Evolutionary conservation across 306 rosid species (phyloP), one percentile per base, ranked within the genome.

Genomic region (Luffa aegyptiaca): DNA sequence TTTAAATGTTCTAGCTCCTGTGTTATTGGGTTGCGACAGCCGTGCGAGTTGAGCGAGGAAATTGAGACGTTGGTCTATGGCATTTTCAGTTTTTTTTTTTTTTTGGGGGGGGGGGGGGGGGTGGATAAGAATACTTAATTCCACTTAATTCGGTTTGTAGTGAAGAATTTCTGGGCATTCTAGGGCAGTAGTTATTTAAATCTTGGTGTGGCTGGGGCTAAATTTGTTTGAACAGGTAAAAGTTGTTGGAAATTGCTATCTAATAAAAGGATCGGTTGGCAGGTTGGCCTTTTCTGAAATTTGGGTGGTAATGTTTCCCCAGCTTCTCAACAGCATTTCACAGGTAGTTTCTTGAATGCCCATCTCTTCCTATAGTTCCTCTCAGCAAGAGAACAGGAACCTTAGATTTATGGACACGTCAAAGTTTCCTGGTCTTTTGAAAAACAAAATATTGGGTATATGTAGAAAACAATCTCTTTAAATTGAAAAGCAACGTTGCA

Each of bases 241-340:
- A 53, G 46, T 37, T 53, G 16, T 52, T 55, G 64, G 35, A 36
- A 75, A 35, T 52, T 52, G 48, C 10, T 17, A 31, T 75, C 33
- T 75, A 36, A 75, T 35, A 4, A 37, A 18, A 53, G 33, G 18
- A 8, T 18, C 17, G 46, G 13, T 18, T 52, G 79, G 36, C 17
- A 75, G 79, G 64, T 75, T 53, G 79, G 79, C 18, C 59, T 17
- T 52, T 33, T 63, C 79, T 75, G 79, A 75, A 75, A 52, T 51
- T 36, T 51, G 63, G 48, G 64, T 26, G 79, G 62, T 5, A 52
- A 36, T 51, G 64, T 17, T 17, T 75, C 59, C 79, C 36, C 36
- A 53, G 79, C 33, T 36, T 75, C 64, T 35, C 48, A 36, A 17
- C 61, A 4, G 33, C 35, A 49, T 75, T 52, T 17, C 33, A 5